Percentiles rank a stretch among this genome's conserved stretches.
phyloP scores from a whole-genome alignment of 768 basidiomycete genomes.

The Kwoniella dejecticola region DNA sequence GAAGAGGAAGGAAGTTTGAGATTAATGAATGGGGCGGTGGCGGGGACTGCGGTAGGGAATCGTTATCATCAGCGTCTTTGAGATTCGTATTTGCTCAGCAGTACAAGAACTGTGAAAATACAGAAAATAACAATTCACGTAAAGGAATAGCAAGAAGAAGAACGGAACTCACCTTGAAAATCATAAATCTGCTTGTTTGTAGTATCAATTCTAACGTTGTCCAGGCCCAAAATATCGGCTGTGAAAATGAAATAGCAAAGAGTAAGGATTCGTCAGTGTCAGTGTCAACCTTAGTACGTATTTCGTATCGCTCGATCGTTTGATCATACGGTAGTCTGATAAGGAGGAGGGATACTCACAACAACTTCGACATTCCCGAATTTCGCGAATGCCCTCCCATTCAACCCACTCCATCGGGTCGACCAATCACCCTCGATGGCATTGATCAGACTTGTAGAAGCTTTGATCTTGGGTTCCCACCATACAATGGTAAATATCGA shows the following conservation, averaged over 20 bases:
- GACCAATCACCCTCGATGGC: constrained; percentile 1
- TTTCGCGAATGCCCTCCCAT: constrained; percentile 16
- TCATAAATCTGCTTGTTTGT: constrained; percentile 52
- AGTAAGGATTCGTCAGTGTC: not conserved
- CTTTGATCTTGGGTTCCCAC: constrained; percentile 51
- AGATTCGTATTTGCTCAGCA: too few species aligned
- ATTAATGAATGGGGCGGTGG: constrained; percentile 53
- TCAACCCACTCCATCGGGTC: constrained; percentile 8
- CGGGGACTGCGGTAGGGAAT: constrained; percentile 39
- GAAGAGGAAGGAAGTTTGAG: constrained; percentile 52
- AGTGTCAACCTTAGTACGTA: too few species aligned
- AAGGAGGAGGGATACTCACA: constrained; percentile 25
- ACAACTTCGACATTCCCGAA: constrained; percentile 32
- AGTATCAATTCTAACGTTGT: constrained; percentile 53
- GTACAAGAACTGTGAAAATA: not conserved
- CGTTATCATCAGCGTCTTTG: not conserved
- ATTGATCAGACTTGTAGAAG: not conserved
- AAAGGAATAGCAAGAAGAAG: not conserved
- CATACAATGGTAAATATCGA: constrained; percentile 42
- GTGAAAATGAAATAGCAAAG: not conserved
- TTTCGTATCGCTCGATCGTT: too few species aligned
- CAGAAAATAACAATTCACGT: not conserved
- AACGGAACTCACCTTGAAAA: constrained; percentile 47
- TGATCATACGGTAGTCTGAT: too few species aligned
- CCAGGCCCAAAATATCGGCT: constrained; percentile 57